A percentile compares a stretch with the other conserved stretches of the same genome.
phyloP scores from a whole-genome alignment of 1,284 basidiomycete genomes.

The Moniliella sp. region DNA sequence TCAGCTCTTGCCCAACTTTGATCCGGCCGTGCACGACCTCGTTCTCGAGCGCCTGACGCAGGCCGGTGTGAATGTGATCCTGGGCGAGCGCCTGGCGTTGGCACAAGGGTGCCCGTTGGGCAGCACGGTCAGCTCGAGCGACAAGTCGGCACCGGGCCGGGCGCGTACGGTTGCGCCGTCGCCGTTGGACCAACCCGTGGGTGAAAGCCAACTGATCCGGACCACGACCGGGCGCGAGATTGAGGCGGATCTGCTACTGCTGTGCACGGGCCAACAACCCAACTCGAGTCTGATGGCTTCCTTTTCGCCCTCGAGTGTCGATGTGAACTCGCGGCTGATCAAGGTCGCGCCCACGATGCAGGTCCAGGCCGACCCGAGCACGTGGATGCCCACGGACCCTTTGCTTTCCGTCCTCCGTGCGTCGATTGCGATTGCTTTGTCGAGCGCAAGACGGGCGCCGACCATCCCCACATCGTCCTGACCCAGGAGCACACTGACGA shows the following conservation, averaged over 20 bases:
- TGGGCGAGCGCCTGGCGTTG: constrained; percentile 25
- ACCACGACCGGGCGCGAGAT: constrained; percentile 27
- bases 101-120: constrained; percentile 27
- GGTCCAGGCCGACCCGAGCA: constrained; percentile 16
- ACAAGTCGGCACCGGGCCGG: constrained; percentile 1
- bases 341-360: constrained; percentile 21
- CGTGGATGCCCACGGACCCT: constrained; percentile 16
- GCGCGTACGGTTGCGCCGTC: not conserved
- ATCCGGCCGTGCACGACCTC: constrained; percentile 19
- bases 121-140: constrained; percentile 5
- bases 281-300: constrained; percentile 24
- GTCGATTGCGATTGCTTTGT: constrained; percentile 32
- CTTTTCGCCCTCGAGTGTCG: constrained; percentile 20
- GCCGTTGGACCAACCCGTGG: not conserved
- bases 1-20: constrained; percentile 27
- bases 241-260: constrained; percentile 22
- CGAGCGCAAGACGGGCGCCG: constrained; percentile 15
- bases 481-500: constrained; percentile 3
- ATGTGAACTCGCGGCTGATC: constrained; percentile 15
- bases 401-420: constrained; percentile 19
- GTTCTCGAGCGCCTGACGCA: constrained; percentile 14
- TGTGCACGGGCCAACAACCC: constrained; percentile 32
- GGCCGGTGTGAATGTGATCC: constrained; percentile 25
- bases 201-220: constrained; percentile 10
- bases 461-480: constrained; percentile 4